Evolutionary conservation across 2,329 filamentous ascomycete genomes (phyloP), one percentile per base, ranked within the genome.

Genomic region (Tolypocladium guangdongense): DNA sequence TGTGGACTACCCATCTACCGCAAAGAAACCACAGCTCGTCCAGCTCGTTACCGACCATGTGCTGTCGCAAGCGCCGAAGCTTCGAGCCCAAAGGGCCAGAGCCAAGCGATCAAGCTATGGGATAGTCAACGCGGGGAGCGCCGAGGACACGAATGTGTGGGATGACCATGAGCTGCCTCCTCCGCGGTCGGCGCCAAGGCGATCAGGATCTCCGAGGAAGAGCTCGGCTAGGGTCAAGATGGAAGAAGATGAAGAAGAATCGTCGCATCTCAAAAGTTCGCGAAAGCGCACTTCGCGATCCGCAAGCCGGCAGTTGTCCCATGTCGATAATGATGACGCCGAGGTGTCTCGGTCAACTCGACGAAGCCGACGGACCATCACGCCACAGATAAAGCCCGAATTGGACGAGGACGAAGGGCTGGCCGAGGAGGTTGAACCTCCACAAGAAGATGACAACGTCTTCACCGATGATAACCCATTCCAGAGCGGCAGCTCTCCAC

Each of bases 401-500:
- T 68, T 74, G 7, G 72, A 81, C 52, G 72, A 76, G 10, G 74
- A 75, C 46, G 68, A 68, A 16, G 61, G 64, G 30, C 41, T 57
- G 8, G 20, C 46, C 20, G 36, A 56, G 12, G 50, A 55, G 12
- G 45, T 93, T 5, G 36, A 51, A 6, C n/a, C 24, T 2, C 50
- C 46, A 16, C 39, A 50, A 5, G 54, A 56, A 18, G 59, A 58
- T 5, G 59, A 60, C 36, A 86, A 78, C 62, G 85, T 87, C 35
- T 97, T 97, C 68, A 90, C 87, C 1, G 80, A 85, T 60, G 90
- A 96, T 52, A 97, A 97, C 63, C 91, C 92, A 0, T 97, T 97
- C 66, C 92, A 97, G 67, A 88, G 87, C 64, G 87, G 90, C 41
- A 87, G 85, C 67, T 86, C 88, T 11, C 84, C 88, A 2, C 69